These are phyloP conservation scores for Strombidium stylifer DNA, from an alignment of 73 alveolate species.

Conservation along the genomic window DNA sequence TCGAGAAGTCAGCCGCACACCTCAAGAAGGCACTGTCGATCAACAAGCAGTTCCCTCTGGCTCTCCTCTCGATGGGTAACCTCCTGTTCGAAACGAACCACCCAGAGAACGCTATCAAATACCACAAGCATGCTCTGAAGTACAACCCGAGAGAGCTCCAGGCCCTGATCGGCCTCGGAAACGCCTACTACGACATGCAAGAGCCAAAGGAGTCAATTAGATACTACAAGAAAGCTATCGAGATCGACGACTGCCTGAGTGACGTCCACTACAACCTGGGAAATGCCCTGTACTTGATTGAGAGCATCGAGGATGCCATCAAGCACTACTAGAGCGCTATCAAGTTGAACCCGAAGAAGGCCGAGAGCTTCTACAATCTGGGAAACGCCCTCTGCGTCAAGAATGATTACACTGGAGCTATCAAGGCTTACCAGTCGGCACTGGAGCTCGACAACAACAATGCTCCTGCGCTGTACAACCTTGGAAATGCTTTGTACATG, in stretches of 20 bases:
- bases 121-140: constrained; percentile 60
- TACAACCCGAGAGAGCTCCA: constrained; percentile 62
- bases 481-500: constrained; percentile 74
- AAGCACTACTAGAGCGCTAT: constrained; percentile 63
- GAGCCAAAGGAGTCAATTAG: constrained; percentile 61
- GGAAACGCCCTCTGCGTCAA: constrained; percentile 72
- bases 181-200: constrained; percentile 62
- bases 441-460: constrained; percentile 50
- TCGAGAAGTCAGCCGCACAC: constrained; percentile 55
- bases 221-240: constrained; percentile 56
- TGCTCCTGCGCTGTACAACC: constrained; percentile 68
- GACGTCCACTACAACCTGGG: constrained; percentile 83
- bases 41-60: constrained; percentile 37
- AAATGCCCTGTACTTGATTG: constrained; percentile 66
- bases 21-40: constrained; percentile 56
- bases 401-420: constrained; percentile 51
- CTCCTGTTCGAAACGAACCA: constrained; percentile 65
- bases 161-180: constrained; percentile 75
- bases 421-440: constrained; percentile 36
- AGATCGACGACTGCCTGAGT: constrained; percentile 46
- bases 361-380: constrained; percentile 70
- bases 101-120: constrained; percentile 61
- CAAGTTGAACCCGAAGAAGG: constrained; percentile 58
- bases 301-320: constrained; percentile 62
- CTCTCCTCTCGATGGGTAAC: constrained; percentile 69